Base-by-base conservation (phyloP, 106 monocot species). In the Hemerocallis citrina region DNA sequence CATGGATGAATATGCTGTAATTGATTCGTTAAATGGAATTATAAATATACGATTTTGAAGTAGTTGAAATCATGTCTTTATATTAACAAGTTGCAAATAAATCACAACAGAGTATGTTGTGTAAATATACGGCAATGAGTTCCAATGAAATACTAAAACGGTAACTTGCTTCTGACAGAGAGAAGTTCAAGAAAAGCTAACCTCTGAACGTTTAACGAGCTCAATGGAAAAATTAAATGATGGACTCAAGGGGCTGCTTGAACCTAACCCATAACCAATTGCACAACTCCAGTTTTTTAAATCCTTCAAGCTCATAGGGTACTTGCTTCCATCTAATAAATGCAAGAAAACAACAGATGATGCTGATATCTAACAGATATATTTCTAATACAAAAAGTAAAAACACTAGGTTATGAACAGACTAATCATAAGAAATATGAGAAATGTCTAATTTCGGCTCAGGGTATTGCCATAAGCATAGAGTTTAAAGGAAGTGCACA, bases 201-300 rank as follows among this genome's bases (percentile, higher is more conserved):
- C 98, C 88, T 91, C 72, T 59, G 91, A 82, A 41, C 45, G 70
- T 65, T 70, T 79, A 37, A 67, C 79, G 46, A 98, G 62, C 63
- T 98, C 98, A 62, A 98, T 82, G 35, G 66, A 52, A 63, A 98
- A 81, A 77, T 84, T 92, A 65, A 92, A 87, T 65, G 98, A 98
- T 65, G 98, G 98, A 44, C 74, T 85, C 16, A 98, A 55, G 61
- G 98, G 98, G 68, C 92, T 98, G 62, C 71, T 71, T 55, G 77
- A 78, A 28, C 91, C 92, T 43, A 85, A 70, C 39, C 84, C 92
- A 77, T 98, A 98, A 59, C 91, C 75, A 64, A 92, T 70, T 65
- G 91, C 79, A 58, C 39, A 91, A 55, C 65, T 92, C 88, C 86
- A 98, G 46, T 81, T 82, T 49, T 87, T 82, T 29, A 79, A 70